Evolutionary conservation across 2,329 filamentous ascomycete genomes (phyloP), one percentile per base, ranked within the genome.

Genomic region (Botrytis byssoidea): DNA sequence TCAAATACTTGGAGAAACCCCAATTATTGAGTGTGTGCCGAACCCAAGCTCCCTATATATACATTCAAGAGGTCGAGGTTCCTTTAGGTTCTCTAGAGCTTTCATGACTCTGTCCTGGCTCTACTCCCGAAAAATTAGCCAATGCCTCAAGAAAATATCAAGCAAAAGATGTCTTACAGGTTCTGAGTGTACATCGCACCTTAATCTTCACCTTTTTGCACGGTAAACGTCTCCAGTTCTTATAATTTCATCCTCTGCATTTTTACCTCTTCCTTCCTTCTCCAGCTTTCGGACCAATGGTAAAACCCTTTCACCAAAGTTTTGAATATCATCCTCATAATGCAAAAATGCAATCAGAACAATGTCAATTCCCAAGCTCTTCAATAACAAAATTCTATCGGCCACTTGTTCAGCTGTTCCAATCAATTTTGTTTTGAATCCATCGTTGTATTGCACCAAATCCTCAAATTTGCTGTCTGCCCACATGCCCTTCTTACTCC

Each of bases 381-480:
- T 84, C 71, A 87, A 77, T 76, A 87, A 74, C 55, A 86, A 74
- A 55, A 87, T 85, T 7, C 86, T 79, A 74, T 87, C 85, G 0
- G 84, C 85, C 67, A 87, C 85, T 78, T 87, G 85, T 77, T 86
- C 84, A 74, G 84, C 85, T 0, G 86, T 87, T 0, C 86, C 85
- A 61, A 87, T 86, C 40, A 87, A 77, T 79, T 86, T 87, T 5
- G 86, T 87, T 81, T 87, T 87, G 80, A 88, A 88, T 3, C 86
- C 86, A 77, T 87, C 86, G 64, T 88, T 88, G 75, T 87, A 87
- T 80, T 87, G 86, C 44, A 87, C 85, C 71, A 87, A 77, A 76
- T 88, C 86, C 68, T 87, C 84, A 59, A 87, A 84, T 75, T 85
- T 85, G 76, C 82, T 84, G 65, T 86, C 81, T 12, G 86, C 85